Percentiles rank a stretch among this genome's conserved stretches.
Conservation (phyloP, 805 yeast species). For the Teunomyces atbi region DNA sequence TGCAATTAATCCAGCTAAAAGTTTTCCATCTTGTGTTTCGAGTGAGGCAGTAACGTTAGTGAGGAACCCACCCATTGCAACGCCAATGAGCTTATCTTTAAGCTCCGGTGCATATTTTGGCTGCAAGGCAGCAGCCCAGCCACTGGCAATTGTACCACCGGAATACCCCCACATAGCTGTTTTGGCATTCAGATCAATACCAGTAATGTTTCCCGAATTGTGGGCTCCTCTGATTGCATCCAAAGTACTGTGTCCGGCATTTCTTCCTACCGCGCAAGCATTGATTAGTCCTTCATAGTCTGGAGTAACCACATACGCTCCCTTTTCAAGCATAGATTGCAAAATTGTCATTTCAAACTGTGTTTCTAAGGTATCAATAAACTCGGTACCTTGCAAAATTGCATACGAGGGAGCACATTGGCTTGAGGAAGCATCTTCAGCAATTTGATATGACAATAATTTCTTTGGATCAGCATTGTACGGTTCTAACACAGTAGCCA, state of each 20-base stretch:
- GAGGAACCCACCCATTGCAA: slow-evolving; percentile 36
- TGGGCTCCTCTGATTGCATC: slow-evolving; percentile 31
- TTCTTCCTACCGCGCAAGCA: slow-evolving; percentile 31
- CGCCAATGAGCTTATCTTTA: slow-evolving; percentile 25
- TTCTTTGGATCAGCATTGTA: slow-evolving; percentile 22
- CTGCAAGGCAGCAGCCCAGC: slow-evolving; percentile 39
- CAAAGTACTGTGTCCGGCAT: slow-evolving; percentile 29
- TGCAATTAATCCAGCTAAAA: slow-evolving; percentile 31
- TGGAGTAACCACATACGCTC: slow-evolving; percentile 33
- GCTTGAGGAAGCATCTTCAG: slow-evolving; percentile 19
- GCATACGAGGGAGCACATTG: slow-evolving; percentile 24
- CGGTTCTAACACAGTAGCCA: slow-evolving; percentile 22
- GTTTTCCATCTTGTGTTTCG: slow-evolving; percentile 21
- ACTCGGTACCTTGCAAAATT: slow-evolving; percentile 12
- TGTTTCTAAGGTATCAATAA: slow-evolving; percentile 11
- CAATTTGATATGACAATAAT: slow-evolving; percentile 18
- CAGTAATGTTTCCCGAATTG: slow-evolving; percentile 15
- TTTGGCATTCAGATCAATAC: slow-evolving; percentile 18
- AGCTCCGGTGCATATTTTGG: slow-evolving; percentile 37
- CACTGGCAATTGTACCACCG: slow-evolving; percentile 38
- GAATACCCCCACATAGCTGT: slow-evolving; percentile 35
- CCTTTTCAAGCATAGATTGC: slow-evolving; percentile 17
- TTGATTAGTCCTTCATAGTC: slow-evolving; percentile 36
- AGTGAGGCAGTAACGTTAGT: slow-evolving; percentile 30
- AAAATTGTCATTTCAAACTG: slow-evolving; percentile 17